These are phyloP conservation scores for Fusarium papillatum DNA, from an alignment of 2,329 filamentous ascomycete species.

Conservation along the genomic window DNA sequence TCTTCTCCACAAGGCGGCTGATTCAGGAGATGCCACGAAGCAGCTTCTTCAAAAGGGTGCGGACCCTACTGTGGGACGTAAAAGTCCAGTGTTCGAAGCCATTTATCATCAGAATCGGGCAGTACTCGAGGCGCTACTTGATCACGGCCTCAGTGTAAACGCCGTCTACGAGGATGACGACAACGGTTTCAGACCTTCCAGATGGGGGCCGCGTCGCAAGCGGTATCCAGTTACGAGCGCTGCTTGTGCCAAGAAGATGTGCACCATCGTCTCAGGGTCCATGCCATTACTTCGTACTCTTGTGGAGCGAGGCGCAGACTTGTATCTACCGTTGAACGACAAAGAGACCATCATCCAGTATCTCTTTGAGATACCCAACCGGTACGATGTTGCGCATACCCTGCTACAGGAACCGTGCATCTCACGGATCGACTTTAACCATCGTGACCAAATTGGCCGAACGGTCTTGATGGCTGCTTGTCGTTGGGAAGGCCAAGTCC, in stretches of 20 bases:
- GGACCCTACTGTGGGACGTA: neutral
- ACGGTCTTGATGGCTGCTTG: constrained; percentile 40
- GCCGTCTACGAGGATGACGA: constrained; percentile 5
- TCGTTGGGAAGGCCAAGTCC: neutral
- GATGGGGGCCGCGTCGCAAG: neutral
- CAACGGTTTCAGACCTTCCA: neutral
- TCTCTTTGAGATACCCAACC: constrained; percentile 20
- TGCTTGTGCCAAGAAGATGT: neutral
- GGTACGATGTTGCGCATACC: neutral
- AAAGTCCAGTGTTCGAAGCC: constrained; percentile 27
- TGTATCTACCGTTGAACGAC: constrained; percentile 36
- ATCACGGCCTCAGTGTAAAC: constrained; percentile 23
- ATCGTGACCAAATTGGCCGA: constrained; percentile 27
- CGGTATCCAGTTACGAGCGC: constrained; percentile 26
- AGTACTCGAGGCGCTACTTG: constrained; percentile 24
- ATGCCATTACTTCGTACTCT: constrained; percentile 16
- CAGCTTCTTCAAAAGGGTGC: constrained; percentile 27
- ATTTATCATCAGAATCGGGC: constrained; percentile 19
- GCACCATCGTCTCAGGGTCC: neutral
- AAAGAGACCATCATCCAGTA: constrained; percentile 33
- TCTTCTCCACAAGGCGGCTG: constrained; percentile 23
- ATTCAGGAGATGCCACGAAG: constrained; percentile 1
- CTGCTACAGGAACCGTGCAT: constrained; percentile 30
- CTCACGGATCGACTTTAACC: constrained; percentile 34
- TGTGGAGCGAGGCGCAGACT: constrained; percentile 20